These are phyloP conservation scores for Scorias spongiosa DNA, from an alignment of 2,329 filamentous ascomycete genomes.

Conservation along the genomic window DNA sequence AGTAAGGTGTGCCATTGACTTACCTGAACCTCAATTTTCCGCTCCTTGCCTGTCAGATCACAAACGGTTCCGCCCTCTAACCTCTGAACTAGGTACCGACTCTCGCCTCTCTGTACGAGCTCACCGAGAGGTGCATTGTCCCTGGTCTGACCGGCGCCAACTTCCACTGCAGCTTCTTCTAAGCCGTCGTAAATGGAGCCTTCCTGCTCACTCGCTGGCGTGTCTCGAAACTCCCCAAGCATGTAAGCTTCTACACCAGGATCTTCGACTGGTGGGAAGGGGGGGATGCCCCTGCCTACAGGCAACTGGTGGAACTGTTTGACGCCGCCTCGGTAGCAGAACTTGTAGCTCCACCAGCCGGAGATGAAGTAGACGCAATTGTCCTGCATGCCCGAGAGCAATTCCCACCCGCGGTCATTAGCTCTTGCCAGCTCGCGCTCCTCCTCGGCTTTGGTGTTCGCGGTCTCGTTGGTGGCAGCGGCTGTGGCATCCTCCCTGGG, in stretches of 20 bases:
- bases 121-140: constrained; percentile 16
- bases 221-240: constrained; percentile 44
- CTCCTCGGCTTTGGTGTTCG: constrained; percentile 43
- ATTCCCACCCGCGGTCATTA: constrained; percentile 61
- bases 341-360: constrained; percentile 93
- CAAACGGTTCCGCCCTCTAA: constrained; percentile 68
- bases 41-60: constrained; percentile 67
- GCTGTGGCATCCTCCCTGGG: constrained; percentile 29
- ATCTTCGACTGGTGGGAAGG: constrained; percentile 62
- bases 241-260: constrained; percentile 60
- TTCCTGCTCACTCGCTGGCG: constrained; percentile 10
- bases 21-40: constrained; percentile 69
- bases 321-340: constrained; percentile 78
- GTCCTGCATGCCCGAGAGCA: constrained; percentile 62
- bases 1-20: constrained; percentile 1
- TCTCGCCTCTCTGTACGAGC: constrained; percentile 67
- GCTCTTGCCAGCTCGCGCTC: constrained; percentile 67
- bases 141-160: constrained; percentile 2
- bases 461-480: constrained; percentile 13
- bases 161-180: constrained; percentile 14
- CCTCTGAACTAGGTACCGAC: constrained; percentile 71
- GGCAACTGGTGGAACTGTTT: constrained; percentile 81
- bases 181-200: constrained; percentile 11
- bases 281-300: constrained; percentile 48
- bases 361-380: constrained; percentile 70